Evolutionary conservation across 257 asterid genomes (phyloP).

Genomic region (Parsonsia alboflavescens): DNA sequence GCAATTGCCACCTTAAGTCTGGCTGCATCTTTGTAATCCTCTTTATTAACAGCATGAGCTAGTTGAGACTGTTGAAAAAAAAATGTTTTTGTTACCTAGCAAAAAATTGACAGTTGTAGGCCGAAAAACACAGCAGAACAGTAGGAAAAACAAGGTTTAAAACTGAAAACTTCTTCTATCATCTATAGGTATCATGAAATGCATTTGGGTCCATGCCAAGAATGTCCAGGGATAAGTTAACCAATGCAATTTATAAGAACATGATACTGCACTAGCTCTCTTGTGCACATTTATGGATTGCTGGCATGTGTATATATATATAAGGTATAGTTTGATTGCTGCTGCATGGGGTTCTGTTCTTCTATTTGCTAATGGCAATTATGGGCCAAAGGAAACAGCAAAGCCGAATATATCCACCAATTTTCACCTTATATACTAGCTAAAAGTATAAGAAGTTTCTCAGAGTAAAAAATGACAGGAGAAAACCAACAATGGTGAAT

Average conservation of each 20-base stretch:
- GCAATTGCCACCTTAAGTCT: slow-evolving; percentile 93
- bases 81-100: neutral
- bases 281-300: neutral
- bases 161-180: neutral
- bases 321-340: neutral
- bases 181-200: neutral
- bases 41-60: slow-evolving; percentile 55
- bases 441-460: neutral
- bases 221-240: neutral
- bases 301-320: neutral
- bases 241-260: neutral
- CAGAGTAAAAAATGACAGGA: neutral
- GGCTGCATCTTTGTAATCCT: slow-evolving; percentile 91
- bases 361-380: neutral
- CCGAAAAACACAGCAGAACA: neutral
- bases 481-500: neutral
- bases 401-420: too few relatives aligned
- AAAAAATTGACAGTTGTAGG: neutral
- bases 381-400: neutral
- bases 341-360: neutral
- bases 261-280: neutral
- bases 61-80: slow-evolving; percentile 57
- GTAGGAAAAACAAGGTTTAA: neutral
- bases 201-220: neutral
- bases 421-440: neutral